These are phyloP conservation scores for Hypsizygus ulmarius DNA, from an alignment of 1,284 basidiomycete species.

Conservation along the genomic window DNA sequence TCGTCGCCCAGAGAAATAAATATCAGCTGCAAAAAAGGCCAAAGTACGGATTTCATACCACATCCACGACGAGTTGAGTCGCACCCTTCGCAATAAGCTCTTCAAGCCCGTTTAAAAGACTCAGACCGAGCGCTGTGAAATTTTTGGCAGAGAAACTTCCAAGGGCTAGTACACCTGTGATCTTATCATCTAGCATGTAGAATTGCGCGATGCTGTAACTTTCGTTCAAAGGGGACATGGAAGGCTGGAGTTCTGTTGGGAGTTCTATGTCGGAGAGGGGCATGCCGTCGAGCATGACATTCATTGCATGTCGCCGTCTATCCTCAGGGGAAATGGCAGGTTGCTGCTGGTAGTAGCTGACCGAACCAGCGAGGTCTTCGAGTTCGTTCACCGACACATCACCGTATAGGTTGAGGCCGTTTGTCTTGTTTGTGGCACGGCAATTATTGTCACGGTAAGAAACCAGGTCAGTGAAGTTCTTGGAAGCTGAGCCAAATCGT, in stretches of 20 bases:
- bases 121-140: slow-evolving; percentile 42
- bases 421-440: slow-evolving; percentile 45
- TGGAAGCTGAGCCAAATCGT: slow-evolving; percentile 42
- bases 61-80: slow-evolving; percentile 53
- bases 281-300: slow-evolving; percentile 49
- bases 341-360: slow-evolving; percentile 46
- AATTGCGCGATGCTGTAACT: slow-evolving; percentile 54
- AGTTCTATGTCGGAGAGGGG: slow-evolving; percentile 48
- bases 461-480: slow-evolving; percentile 47
- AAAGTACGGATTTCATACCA: slow-evolving; percentile 40
- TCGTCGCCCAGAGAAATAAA: not conserved
- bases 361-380: slow-evolving; percentile 17
- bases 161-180: slow-evolving; percentile 56
- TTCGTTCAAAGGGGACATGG: slow-evolving; percentile 37
- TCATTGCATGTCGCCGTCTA: slow-evolving; percentile 41
- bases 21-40: slow-evolving; percentile 22
- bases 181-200: slow-evolving; percentile 48
- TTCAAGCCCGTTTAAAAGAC: slow-evolving; percentile 47
- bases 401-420: slow-evolving; percentile 47
- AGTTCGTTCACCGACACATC: slow-evolving; percentile 16
- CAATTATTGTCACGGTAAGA: slow-evolving; percentile 56
- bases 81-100: slow-evolving; percentile 48
- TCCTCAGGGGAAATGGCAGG: slow-evolving; percentile 33
- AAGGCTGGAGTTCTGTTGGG: slow-evolving; percentile 44
- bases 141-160: slow-evolving; percentile 53